These are phyloP conservation scores for Salix koriyanagi DNA, from an alignment of 345 rosid genomes.

Conservation along the genomic window DNA sequence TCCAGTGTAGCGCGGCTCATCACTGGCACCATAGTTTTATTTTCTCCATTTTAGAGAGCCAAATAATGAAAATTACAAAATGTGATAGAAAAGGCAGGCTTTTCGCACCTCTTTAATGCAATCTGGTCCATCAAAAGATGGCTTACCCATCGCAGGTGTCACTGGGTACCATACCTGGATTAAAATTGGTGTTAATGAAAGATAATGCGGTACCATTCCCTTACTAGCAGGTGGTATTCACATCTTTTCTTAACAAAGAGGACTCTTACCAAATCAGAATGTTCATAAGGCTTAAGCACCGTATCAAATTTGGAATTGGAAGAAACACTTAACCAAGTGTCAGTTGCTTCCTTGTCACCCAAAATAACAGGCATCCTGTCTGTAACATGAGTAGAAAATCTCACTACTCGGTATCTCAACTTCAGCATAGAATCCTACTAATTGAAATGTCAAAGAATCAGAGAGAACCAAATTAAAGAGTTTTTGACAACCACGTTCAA, in stretches of 20 bases:
- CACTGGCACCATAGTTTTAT: neutral
- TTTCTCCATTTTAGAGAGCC: neutral
- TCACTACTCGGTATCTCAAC: neutral
- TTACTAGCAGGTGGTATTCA: neutral
- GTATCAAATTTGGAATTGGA: conserved; percentile 39
- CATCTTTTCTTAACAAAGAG: neutral
- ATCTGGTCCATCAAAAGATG: conserved; percentile 80
- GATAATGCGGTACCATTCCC: neutral
- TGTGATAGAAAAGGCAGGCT: neutral
- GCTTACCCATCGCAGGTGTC: conserved; percentile 80
- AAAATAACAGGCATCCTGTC: conserved; percentile 94
- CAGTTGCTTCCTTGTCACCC: conserved; percentile 59
- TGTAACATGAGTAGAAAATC: conserved; percentile 14
- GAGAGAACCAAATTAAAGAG: too few relatives aligned
- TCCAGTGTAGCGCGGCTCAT: neutral
- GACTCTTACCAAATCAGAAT: conserved; percentile 60
- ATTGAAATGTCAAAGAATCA: neutral
- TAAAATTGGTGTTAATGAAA: conserved; percentile 4
- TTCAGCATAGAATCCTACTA: neutral
- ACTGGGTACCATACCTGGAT: conserved; percentile 79
- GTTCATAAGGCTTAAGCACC: conserved; percentile 66
- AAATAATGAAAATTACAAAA: neutral
- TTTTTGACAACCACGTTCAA: neutral
- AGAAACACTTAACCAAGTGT: conserved; percentile 63
- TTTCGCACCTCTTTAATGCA: conserved; percentile 66